phyloP scores from a whole-genome alignment of 768 basidiomycete species.

The Tricholoma hemisulphureum region DNA sequence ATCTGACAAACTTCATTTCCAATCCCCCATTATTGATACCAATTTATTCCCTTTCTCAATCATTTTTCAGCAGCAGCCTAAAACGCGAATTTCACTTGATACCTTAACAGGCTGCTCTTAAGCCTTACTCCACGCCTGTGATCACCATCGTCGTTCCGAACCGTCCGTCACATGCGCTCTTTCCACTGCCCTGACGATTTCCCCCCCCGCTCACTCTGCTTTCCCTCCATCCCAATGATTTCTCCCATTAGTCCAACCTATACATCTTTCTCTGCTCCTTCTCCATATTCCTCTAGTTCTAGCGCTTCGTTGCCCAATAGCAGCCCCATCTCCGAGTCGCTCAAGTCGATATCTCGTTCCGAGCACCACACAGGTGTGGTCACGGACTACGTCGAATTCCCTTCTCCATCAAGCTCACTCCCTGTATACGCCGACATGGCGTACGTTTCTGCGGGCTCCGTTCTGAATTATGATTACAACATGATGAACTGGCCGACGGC shows the following conservation, averaged over 20 bases:
- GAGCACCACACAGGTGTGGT: constrained; percentile 5
- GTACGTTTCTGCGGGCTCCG: constrained; percentile 12
- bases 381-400: constrained; percentile 14
- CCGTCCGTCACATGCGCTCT: constrained; percentile 8
- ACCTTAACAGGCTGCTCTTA: neutral
- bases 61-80: constrained; percentile 3
- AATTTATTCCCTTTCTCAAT: constrained; percentile 11
- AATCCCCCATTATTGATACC: constrained; percentile 14
- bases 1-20: constrained; percentile 17
- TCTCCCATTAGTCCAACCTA: constrained; percentile 36
- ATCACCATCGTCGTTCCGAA: neutral
- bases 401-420: constrained; percentile 14
- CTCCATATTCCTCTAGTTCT: constrained; percentile 41
- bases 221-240: constrained; percentile 19
- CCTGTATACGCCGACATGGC: constrained; percentile 15
- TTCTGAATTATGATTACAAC: constrained; percentile 17
- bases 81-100: neutral
- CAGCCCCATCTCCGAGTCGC: constrained; percentile 39
- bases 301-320: constrained; percentile 29
- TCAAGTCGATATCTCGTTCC: constrained; percentile 10
- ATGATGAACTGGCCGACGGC: constrained; percentile 15
- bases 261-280: constrained; percentile 35
- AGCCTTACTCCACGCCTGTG: neutral
- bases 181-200: constrained; percentile 9
- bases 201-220: constrained; percentile 6